Evolutionary conservation across 106 monocot genomes (phyloP), one percentile per base, ranked within the genome.

Genomic region (Allium cepa): DNA sequence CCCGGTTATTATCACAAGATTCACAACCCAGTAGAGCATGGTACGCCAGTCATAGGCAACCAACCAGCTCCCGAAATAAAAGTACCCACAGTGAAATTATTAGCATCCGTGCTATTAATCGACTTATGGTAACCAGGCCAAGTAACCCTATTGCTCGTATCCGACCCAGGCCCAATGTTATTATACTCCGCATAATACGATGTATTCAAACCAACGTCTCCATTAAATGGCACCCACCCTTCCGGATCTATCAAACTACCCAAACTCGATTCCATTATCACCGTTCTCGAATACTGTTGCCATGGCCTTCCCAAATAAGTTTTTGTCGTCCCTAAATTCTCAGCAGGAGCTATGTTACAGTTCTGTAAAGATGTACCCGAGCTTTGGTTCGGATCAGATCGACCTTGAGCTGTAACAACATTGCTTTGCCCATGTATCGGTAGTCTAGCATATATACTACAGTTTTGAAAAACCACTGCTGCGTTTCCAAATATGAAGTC

Each of bases 401-500:
- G 84, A 46, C 87, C 90, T 55, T 94, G 94, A 10, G 94, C 94
- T 0, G 94, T 94, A 64, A 94, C 68, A 16, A 80, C 76, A 79
- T 94, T 94, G 48, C 64, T 78, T 71, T 94, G 94, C 49, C 84
- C 82, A 0, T 3, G 9, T 68, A 90, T 64, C 2, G 94, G 94
- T 0, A 82, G 83, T 17, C 94, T 60, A 10, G 90, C 67, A 68
- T 80, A 90, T 57, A 94, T 73, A 58, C 80, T 90, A 78, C 94
- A 94, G 74, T 69, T 58, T 61, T 94, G 94, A 73, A 94, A 85
- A 8, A 90, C 90, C 16, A 79, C 90, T 3, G 94, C 94, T 7
- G 94, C 85, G 66, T 91, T 88, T 53, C 94, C 94, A 70, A 94
- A 94, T 64, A 94, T 81, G 85, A 68, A 91, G 70, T 94, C 94